Percentiles rank a stretch among this genome's conserved stretches.
phyloP scores from a whole-genome alignment of 345 rosid species.

The Rhizophora mangle region DNA sequence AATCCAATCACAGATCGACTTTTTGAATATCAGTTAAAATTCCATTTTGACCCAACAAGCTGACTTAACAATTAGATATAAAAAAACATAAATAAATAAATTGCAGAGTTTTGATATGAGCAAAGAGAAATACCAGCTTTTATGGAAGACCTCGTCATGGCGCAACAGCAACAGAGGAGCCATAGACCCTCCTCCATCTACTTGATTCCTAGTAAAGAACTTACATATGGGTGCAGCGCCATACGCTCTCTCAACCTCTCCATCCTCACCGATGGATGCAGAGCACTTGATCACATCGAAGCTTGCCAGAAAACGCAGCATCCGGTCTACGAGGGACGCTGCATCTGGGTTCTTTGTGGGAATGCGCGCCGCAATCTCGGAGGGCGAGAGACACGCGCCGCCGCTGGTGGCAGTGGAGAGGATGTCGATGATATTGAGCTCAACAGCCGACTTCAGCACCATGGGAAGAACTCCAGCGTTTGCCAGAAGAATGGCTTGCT shows the following conservation, averaged over 20 bases:
- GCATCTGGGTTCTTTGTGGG: conserved; percentile 44
- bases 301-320: conserved; percentile 50
- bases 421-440: conserved; percentile 43
- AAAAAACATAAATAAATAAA: too few species aligned
- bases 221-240: conserved; percentile 42
- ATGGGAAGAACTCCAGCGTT: conserved; percentile 34
- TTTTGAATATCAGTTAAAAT: too few species aligned
- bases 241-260: conserved; percentile 31
- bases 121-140: conserved; percentile 35
- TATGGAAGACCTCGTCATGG: conserved; percentile 38
- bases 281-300: conserved; percentile 32
- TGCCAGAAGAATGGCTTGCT: conserved; percentile 37
- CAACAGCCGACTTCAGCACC: conserved; percentile 44
- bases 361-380: conserved; percentile 38
- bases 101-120: not conserved
- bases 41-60: too few species aligned
- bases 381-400: conserved; percentile 32
- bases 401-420: conserved; percentile 21
- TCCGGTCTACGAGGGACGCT: conserved; percentile 38
- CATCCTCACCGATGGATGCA: not conserved
- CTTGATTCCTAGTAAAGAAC: conserved; percentile 35
- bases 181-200: conserved; percentile 27
- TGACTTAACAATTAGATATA: too few species aligned
- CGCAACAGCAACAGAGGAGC: conserved; percentile 40
- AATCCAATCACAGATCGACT: too few species aligned